A percentile compares a stretch with the other conserved stretches of the same genome.
phyloP scores from a whole-genome alignment of 805 yeast genomes.

The Kodamaea kaohsiungensis region DNA sequence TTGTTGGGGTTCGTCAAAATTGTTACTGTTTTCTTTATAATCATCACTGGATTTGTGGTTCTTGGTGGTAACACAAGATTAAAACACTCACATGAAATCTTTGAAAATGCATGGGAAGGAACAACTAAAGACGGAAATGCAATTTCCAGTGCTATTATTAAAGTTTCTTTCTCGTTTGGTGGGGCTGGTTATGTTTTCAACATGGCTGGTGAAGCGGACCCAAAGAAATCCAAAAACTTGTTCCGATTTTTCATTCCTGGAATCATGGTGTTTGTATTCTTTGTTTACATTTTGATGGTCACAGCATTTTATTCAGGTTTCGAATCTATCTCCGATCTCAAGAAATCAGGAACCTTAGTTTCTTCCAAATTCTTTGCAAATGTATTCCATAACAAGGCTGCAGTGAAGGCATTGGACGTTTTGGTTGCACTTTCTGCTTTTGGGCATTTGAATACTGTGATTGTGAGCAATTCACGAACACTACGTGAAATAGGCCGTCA shows the following conservation, averaged over 20 bases:
- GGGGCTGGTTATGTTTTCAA: slow-evolving; percentile 43
- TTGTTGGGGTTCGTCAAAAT: slow-evolving; percentile 38
- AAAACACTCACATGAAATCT: slow-evolving; percentile 30
- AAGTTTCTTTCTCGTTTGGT: slow-evolving; percentile 44
- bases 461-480: slow-evolving; percentile 31
- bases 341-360: slow-evolving; percentile 28
- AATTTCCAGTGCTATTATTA: slow-evolving; percentile 45
- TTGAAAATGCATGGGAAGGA: slow-evolving; percentile 39
- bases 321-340: slow-evolving; percentile 20
- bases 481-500: slow-evolving; percentile 36
- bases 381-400: slow-evolving; percentile 30
- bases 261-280: slow-evolving; percentile 30
- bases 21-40: slow-evolving; percentile 34
- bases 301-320: slow-evolving; percentile 36
- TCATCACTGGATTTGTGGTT: slow-evolving; percentile 36
- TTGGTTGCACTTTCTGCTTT: slow-evolving; percentile 34
- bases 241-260: slow-evolving; percentile 29
- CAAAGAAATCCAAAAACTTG: slow-evolving; percentile 25
- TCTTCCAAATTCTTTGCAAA: slow-evolving; percentile 31
- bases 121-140: slow-evolving; percentile 44
- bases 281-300: slow-evolving; percentile 31
- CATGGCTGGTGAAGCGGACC: slow-evolving; percentile 33
- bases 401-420: slow-evolving; percentile 24
- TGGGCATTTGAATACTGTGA: slow-evolving; percentile 30
- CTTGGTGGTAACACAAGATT: slow-evolving; percentile 37